A percentile compares a stretch with the other conserved stretches of the same genome.
phyloP scores from a whole-genome alignment of 1,284 basidiomycete genomes.

The Apiotrichum brassicae region DNA sequence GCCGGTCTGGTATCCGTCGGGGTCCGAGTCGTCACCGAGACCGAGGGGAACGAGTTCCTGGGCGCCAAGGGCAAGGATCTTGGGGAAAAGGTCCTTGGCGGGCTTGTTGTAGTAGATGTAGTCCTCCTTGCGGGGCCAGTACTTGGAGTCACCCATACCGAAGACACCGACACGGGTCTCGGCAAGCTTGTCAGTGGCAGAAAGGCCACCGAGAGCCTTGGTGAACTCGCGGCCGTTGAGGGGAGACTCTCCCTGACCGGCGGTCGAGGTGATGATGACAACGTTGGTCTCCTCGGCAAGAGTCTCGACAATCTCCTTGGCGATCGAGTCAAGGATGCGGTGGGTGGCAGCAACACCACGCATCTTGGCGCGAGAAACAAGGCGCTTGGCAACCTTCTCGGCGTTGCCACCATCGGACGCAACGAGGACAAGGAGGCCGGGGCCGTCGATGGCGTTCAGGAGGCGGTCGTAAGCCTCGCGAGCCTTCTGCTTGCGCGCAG shows the following conservation, averaged over 20 bases:
- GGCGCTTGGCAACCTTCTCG: conserved; percentile 90
- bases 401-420: conserved; percentile 92
- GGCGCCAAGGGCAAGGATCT: conserved; percentile 68
- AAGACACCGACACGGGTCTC: conserved; percentile 78
- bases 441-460: conserved; percentile 77
- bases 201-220: conserved; percentile 72
- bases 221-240: conserved; percentile 90
- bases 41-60: conserved; percentile 67
- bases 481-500: conserved; percentile 75
- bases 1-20: conserved; percentile 91
- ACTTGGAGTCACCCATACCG: conserved; percentile 95
- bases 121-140: conserved; percentile 97
- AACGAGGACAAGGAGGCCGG: conserved; percentile 80
- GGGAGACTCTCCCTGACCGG: conserved; percentile 97
- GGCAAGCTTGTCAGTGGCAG: conserved; percentile 37
- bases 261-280: conserved; percentile 85
- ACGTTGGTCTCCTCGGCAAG: conserved; percentile 60
- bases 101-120: conserved; percentile 98
- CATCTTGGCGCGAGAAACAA: conserved; percentile 74
- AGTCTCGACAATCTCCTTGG: conserved; percentile 57
- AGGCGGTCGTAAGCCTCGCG: conserved; percentile 81
- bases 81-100: conserved; percentile 78
- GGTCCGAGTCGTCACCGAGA: conserved; percentile 95
- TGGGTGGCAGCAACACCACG: conserved; percentile 74
- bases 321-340: conserved; percentile 64